phyloP scores from a whole-genome alignment of 140 eudicot genomes.

The Bidens hawaiensis region DNA sequence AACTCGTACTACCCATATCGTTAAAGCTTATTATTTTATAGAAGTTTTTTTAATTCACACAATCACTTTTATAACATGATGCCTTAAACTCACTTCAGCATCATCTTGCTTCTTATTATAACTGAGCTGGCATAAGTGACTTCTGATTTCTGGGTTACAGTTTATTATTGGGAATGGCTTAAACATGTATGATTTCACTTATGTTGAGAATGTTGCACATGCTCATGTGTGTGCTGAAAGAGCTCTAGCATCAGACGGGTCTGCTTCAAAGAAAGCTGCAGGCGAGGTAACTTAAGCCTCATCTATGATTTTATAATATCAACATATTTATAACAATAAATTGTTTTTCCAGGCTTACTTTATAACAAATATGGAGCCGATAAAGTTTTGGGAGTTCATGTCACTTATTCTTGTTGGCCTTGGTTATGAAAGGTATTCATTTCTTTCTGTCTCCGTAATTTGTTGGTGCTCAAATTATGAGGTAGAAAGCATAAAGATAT shows the following conservation, averaged over 20 bases:
- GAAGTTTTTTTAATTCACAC: not conserved
- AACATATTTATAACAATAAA: not conserved
- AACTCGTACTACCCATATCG: not conserved
- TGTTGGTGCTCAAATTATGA: not conserved
- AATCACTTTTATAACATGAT: not conserved
- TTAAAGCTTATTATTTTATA: not conserved
- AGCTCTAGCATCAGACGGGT: constrained; percentile 77
- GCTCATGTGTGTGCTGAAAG: constrained; percentile 99
- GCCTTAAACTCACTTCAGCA: not conserved
- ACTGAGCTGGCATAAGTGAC: not conserved
- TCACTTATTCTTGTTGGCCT: constrained; percentile 79
- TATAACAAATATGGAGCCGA: constrained; percentile 91
- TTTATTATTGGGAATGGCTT: constrained; percentile 83
- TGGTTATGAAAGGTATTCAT: constrained; percentile 43
- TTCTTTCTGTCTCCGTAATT: not conserved
- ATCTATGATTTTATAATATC: not conserved
- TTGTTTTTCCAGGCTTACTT: constrained; percentile 73
- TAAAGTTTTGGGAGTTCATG: constrained; percentile 86
- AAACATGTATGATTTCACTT: constrained; percentile 83
- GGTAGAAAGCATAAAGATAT: no score
- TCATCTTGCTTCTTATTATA: constrained; percentile 1
- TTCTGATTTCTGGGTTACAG: constrained; percentile 38
- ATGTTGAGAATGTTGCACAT: constrained; percentile 94
- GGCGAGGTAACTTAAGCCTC: constrained; percentile 56
- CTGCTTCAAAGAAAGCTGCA: constrained; percentile 70